phyloP scores from a whole-genome alignment of 2,329 filamentous ascomycete species.

The Pseudogymnoascus sp. region DNA sequence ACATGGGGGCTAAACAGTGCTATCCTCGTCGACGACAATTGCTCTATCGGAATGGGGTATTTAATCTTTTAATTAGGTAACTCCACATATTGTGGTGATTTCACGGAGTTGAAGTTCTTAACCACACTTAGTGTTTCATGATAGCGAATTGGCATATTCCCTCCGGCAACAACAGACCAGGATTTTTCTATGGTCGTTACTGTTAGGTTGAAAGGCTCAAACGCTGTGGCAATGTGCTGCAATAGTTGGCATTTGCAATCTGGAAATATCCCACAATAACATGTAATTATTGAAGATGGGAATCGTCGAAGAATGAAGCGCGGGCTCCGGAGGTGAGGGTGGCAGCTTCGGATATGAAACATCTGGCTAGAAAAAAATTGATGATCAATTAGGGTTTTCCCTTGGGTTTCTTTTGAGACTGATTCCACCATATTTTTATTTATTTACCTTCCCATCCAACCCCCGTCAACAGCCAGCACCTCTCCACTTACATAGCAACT shows the following conservation, averaged over 20 bases:
- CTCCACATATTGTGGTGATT: too few species aligned
- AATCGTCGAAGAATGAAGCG: neutral
- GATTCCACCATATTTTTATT: neutral
- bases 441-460: constrained; percentile 77
- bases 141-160: too few species aligned
- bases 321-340: neutral
- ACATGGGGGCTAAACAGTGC: neutral
- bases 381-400: neutral
- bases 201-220: neutral
- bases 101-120: too few species aligned
- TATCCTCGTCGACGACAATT: neutral
- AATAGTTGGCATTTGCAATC: neutral
- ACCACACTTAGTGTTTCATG: too few species aligned
- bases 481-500: constrained; percentile 78
- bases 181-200: too few species aligned
- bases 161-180: too few species aligned
- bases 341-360: neutral
- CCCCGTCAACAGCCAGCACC: constrained; percentile 75
- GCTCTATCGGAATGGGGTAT: too few species aligned
- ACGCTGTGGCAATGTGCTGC: neutral
- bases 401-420: neutral
- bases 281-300: neutral
- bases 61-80: too few species aligned
- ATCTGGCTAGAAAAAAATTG: neutral
- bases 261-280: neutral